phyloP scores from a whole-genome alignment of 2,329 filamentous ascomycete genomes.

The Botryotinia globosa region DNA sequence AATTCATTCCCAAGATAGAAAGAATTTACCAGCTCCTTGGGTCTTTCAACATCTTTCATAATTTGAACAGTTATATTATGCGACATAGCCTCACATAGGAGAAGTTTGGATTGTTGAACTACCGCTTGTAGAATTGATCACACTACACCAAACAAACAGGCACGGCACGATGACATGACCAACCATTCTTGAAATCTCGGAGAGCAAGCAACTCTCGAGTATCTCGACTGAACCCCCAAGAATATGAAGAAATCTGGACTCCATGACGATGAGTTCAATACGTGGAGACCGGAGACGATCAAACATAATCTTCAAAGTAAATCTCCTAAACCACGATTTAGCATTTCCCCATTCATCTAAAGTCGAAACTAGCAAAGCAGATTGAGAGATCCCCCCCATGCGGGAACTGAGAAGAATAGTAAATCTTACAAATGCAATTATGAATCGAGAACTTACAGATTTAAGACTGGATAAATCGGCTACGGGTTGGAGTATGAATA shows the following conservation, averaged over 20 bases:
- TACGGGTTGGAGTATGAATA: rapidly evolving
- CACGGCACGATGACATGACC: neutral
- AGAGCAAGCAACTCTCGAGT: neutral
- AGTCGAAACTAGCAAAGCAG: neutral
- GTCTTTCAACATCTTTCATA: neutral
- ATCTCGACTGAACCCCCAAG: neutral
- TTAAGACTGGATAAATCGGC: neutral
- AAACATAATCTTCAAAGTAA: neutral
- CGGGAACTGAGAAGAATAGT: neutral
- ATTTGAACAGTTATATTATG: neutral
- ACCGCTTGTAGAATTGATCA: neutral
- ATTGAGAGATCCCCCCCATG: neutral
- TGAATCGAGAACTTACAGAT: neutral
- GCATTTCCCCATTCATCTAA: neutral
- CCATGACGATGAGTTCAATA: neutral
- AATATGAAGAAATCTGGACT: neutral
- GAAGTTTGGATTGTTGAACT: too few relatives aligned
- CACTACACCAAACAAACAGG: neutral
- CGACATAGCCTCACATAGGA: neutral
- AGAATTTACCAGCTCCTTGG: too few relatives aligned
- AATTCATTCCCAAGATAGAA: too few relatives aligned
- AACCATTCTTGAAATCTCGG: neutral
- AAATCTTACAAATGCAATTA: neutral
- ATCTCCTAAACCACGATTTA: neutral
- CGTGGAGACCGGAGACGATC: neutral